Conservation (phyloP, 352 stramenopile species). For the Phytophthora sp. region DNA sequence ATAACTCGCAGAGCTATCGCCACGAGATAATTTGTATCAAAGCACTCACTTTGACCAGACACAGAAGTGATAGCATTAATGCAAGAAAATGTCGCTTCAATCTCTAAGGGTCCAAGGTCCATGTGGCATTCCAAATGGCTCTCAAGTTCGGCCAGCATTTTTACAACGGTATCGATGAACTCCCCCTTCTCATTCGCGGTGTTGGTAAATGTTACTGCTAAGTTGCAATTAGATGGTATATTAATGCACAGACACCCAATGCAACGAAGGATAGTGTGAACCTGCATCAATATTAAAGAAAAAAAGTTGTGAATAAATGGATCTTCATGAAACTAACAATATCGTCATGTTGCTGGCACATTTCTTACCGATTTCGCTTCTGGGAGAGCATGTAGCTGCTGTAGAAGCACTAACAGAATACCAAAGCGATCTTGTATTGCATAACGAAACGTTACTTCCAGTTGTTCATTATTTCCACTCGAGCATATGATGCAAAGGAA, state of each 20-base stretch:
- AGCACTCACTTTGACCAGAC: not conserved
- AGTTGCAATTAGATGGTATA: constrained; percentile 1
- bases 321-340: not conserved
- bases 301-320: not conserved
- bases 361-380: constrained; percentile 10
- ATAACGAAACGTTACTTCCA: constrained; percentile 15
- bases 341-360: too few species aligned
- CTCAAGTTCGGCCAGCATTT: not conserved
- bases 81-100: constrained; percentile 19
- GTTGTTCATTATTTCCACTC: not conserved
- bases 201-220: not conserved
- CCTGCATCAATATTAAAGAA: not conserved
- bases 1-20: not conserved
- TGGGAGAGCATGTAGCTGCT: not conserved
- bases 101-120: not conserved
- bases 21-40: not conserved
- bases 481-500: constrained; percentile 26
- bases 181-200: not conserved
- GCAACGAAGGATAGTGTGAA: constrained; percentile 1
- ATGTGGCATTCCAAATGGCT: not conserved
- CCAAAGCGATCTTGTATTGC: constrained; percentile 12
- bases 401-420: constrained; percentile 20
- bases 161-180: not conserved
- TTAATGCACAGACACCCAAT: constrained; percentile 18
- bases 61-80: constrained; percentile 4